Evolutionary conservation across 129 eudicot genomes (phyloP).

Genomic region (Artemisia tridentata): DNA sequence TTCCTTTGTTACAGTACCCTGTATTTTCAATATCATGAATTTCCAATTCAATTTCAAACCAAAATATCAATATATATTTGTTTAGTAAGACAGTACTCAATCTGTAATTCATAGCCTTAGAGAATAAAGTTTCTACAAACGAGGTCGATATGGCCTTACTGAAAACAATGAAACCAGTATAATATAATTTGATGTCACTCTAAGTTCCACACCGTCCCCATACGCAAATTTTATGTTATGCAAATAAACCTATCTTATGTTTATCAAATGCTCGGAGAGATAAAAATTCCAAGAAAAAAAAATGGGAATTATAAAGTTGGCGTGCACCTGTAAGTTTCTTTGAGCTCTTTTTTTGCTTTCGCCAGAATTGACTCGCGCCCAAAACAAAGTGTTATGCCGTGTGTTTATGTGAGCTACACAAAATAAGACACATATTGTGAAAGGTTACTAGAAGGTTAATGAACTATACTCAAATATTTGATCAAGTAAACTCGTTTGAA

Average conservation of each 20-base stretch:
- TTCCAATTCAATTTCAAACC: background rate
- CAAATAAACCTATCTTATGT: background rate
- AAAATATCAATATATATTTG: no score
- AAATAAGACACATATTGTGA: background rate
- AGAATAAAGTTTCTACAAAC: no score
- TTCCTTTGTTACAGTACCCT: slow-evolving; percentile 81
- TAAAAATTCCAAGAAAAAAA: background rate
- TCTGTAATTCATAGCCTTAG: no score
- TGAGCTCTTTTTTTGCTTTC: slow-evolving; percentile 75
- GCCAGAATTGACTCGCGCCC: slow-evolving; percentile 91
- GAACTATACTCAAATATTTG: background rate
- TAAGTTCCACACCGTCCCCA: no score
- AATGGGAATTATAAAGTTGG: background rate
- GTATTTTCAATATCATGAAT: slow-evolving; percentile 19
- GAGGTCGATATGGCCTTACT: no score
- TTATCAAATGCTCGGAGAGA: background rate
- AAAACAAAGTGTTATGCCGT: slow-evolving; percentile 90
- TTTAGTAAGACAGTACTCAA: no score
- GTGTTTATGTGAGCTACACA: slow-evolving; percentile 85
- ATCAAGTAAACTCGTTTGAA: background rate
- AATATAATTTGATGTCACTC: no score
- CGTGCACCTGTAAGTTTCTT: slow-evolving; percentile 66
- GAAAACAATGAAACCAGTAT: no score
- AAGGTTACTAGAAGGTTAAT: no score
- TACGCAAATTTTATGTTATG: no score